A percentile compares a stretch with the other conserved stretches of the same genome.
Evolutionary conservation across 73 alveolate genomes (phyloP).

Genomic region (Diophrys sp.): DNA sequence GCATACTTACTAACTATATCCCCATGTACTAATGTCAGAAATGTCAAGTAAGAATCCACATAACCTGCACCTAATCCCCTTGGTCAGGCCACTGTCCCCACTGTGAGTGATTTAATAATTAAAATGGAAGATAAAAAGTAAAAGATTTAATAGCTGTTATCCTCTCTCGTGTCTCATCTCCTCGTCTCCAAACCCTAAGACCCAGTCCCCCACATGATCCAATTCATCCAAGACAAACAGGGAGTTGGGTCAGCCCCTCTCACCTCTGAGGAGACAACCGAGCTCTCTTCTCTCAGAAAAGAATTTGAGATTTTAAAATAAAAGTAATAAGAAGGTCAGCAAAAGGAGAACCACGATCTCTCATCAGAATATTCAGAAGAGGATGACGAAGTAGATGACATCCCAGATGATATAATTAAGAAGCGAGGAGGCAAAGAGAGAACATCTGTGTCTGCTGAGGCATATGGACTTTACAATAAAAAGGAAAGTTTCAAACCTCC

Average conservation of each 20-base stretch:
- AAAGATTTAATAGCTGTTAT: too few species aligned
- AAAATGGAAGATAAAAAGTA: too few species aligned
- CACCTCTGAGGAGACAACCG: constrained; percentile 35
- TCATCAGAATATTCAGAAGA: constrained; percentile 6
- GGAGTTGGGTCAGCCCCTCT: constrained; percentile 44
- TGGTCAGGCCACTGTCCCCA: too few species aligned
- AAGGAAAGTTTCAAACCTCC: constrained; percentile 83
- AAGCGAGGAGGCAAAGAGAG: constrained; percentile 22
- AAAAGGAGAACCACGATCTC: neutral
- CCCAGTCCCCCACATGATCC: constrained; percentile 54
- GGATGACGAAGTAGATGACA: constrained; percentile 56
- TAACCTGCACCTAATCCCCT: too few species aligned
- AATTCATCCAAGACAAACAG: constrained; percentile 36
- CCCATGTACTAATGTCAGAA: too few species aligned
- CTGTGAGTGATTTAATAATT: too few species aligned
- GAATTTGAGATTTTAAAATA: constrained; percentile 6
- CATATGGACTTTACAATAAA: constrained; percentile 86
- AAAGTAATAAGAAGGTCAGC: constrained; percentile 3
- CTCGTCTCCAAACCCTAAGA: constrained; percentile 49
- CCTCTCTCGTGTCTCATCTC: constrained; percentile 50
- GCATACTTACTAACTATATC: too few species aligned
- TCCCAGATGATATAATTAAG: constrained; percentile 13
- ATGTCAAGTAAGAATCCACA: too few species aligned
- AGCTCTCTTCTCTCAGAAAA: constrained; percentile 29
- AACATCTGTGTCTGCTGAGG: constrained; percentile 93